A percentile compares a stretch with the other conserved stretches of the same genome.
These are phyloP conservation scores for Pyrrhoderma lamaoense DNA, from an alignment of 1,284 basidiomycete species.

Conservation along the genomic window DNA sequence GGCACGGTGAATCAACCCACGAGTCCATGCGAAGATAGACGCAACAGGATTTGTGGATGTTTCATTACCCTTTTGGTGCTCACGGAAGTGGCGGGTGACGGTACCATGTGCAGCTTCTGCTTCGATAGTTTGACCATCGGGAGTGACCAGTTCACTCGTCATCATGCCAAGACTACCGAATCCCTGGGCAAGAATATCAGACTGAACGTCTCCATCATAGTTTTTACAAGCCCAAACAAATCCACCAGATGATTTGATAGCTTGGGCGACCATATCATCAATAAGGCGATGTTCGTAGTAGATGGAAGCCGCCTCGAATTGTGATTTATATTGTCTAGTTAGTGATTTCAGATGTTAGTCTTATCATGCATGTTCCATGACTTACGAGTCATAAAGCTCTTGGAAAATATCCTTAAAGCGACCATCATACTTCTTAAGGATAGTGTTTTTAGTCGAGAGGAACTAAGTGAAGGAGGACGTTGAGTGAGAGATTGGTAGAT, in stretches of 20 bases:
- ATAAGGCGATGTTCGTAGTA: slow-evolving; percentile 96
- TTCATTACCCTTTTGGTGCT: slow-evolving; percentile 93
- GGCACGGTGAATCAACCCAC: slow-evolving; percentile 89
- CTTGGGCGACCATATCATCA: slow-evolving; percentile 97
- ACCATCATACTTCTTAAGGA: slow-evolving; percentile 94
- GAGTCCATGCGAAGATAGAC: slow-evolving; percentile 98
- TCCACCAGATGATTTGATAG: slow-evolving; percentile 92
- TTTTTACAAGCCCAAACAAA: slow-evolving; percentile 99
- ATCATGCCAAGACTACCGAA: slow-evolving; percentile 96
- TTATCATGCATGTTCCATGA: not conserved
- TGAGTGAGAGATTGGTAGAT: not conserved
- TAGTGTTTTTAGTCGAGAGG: slow-evolving; percentile 98
- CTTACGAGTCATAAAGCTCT: slow-evolving; percentile 77
- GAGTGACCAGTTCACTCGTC: slow-evolving; percentile 95
- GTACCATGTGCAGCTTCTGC: slow-evolving; percentile 95
- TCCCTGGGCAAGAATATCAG: slow-evolving; percentile 90
- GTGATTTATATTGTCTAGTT: slow-evolving; percentile 65
- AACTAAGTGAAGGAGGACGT: slow-evolving; percentile 44
- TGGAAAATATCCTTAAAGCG: slow-evolving; percentile 99
- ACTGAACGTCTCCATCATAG: slow-evolving; percentile 94
- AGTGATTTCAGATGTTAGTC: not conserved
- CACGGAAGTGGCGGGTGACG: slow-evolving; percentile 94
- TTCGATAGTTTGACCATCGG: slow-evolving; percentile 88
- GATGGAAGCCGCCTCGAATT: slow-evolving; percentile 78
- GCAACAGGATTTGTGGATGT: slow-evolving; percentile 98